phyloP scores from a whole-genome alignment of 1,139 yeast genomes.

The Taphrina deformans region DNA sequence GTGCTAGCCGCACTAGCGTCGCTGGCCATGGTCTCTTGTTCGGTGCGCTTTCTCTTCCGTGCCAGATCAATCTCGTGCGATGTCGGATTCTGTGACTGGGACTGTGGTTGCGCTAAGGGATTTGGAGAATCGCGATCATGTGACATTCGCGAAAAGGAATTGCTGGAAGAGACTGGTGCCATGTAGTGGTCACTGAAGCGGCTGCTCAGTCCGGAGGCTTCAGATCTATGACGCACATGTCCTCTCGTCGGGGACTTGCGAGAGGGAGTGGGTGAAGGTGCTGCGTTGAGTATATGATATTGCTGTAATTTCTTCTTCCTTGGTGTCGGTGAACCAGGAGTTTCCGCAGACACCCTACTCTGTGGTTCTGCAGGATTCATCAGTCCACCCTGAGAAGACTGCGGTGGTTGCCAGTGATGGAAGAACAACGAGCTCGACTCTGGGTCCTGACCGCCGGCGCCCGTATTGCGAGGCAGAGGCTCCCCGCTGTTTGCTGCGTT shows the following conservation, averaged over 20 bases:
- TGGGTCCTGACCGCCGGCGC: neutral
- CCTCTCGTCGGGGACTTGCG: constrained; percentile 21
- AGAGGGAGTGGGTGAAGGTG: neutral
- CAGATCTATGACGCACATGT: constrained; percentile 31
- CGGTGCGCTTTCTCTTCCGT: constrained; percentile 18
- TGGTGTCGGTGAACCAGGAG: constrained; percentile 25
- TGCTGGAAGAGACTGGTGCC: neutral
- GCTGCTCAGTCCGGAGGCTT: constrained; percentile 16
- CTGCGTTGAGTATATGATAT: constrained; percentile 4
- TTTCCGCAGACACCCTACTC: neutral
- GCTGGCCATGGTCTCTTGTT: constrained; percentile 2
- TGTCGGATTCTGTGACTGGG: constrained; percentile 3
- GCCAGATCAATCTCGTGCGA: constrained; percentile 22
- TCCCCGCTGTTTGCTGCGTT: neutral
- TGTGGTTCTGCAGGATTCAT: neutral
- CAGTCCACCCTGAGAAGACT: neutral
- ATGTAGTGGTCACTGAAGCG: constrained; percentile 21
- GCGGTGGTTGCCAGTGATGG: constrained; percentile 33
- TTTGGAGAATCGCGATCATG: constrained; percentile 24
- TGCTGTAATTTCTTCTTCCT: constrained; percentile 19
- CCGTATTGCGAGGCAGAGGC: constrained; percentile 2
- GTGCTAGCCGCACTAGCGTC: constrained; percentile 3
- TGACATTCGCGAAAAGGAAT: constrained; percentile 27
- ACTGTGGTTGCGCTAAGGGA: neutral
- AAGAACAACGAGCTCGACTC: constrained; percentile 17